phyloP scores from a whole-genome alignment of 805 yeast species.

The Yamadazyma scolyti region DNA sequence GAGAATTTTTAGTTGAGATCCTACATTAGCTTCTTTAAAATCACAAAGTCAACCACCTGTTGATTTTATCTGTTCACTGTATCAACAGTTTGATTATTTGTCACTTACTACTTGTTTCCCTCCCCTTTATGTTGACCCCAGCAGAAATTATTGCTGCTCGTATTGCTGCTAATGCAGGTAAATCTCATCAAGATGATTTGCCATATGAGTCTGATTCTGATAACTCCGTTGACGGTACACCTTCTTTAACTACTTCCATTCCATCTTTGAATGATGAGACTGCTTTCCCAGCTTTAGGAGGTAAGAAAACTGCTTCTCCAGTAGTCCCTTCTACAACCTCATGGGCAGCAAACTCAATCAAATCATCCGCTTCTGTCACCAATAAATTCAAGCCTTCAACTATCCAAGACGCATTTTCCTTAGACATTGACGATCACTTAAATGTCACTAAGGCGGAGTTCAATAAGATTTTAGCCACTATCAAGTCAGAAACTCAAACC shows the following conservation, averaged over 20 bases:
- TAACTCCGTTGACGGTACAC: conserved; percentile 7
- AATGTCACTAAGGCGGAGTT: conserved; percentile 62
- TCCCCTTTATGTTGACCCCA: conserved; percentile 37
- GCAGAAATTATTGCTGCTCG: conserved; percentile 50
- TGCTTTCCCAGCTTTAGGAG: conserved; percentile 68
- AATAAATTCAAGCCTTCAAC: conserved; percentile 46
- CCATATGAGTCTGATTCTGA: conserved; percentile 14
- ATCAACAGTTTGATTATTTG: conserved; percentile 2
- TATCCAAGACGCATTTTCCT: conserved; percentile 75
- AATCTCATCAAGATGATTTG: conserved; percentile 5
- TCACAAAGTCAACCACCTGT: too few species aligned
- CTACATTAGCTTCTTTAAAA: too few species aligned
- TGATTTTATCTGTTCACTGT: conserved; percentile 7
- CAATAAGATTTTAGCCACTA: conserved; percentile 58
- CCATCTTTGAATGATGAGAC: conserved; percentile 48
- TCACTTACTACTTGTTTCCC: conserved; percentile 1
- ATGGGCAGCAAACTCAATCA: conserved; percentile 9
- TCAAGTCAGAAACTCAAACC: conserved; percentile 59
- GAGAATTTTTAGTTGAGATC: too few species aligned
- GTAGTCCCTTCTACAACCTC: conserved; percentile 23
- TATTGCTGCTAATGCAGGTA: conserved; percentile 11
- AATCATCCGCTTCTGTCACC: conserved; percentile 11
- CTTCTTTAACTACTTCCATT: conserved; percentile 16
- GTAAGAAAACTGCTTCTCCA: conserved; percentile 23
- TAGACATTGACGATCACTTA: conserved; percentile 66